phyloP scores from a whole-genome alignment of 441 rosid genomes.

The Kokia cookei region DNA sequence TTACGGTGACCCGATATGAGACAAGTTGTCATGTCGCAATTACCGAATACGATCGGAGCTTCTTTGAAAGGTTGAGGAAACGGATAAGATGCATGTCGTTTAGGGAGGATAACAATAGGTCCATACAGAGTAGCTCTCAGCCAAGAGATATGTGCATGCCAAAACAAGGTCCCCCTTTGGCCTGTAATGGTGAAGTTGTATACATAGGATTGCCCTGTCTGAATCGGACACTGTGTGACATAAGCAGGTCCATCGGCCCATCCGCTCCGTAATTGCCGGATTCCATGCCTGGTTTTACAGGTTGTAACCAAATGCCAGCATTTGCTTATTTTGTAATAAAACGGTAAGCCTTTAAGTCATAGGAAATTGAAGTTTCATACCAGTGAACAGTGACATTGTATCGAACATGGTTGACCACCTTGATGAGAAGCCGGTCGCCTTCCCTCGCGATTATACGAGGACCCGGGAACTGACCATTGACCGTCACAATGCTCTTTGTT shows the following conservation, averaged over 20 bases:
- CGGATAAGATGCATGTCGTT: slow-evolving; percentile 21
- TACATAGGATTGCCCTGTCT: slow-evolving; percentile 20
- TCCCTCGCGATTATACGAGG: slow-evolving; percentile 29
- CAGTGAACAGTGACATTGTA: slow-evolving; percentile 29
- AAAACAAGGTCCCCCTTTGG: slow-evolving; percentile 30
- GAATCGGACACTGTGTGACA: slow-evolving; percentile 31
- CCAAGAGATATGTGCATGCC: slow-evolving; percentile 38
- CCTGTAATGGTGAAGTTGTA: slow-evolving; percentile 29
- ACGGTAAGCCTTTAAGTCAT: not conserved
- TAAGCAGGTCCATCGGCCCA: slow-evolving; percentile 39
- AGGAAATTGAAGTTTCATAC: slow-evolving; percentile 4
- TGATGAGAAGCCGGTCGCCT: slow-evolving; percentile 29
- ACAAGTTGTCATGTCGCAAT: not conserved
- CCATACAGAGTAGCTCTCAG: slow-evolving; percentile 25
- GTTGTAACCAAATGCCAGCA: not conserved
- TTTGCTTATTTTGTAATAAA: not conserved
- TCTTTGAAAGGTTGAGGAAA: slow-evolving; percentile 23
- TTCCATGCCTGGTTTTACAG: slow-evolving; percentile 23
- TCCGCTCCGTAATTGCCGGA: slow-evolving; percentile 23
- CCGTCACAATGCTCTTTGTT: slow-evolving; percentile 30
- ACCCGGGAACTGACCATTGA: slow-evolving; percentile 31
- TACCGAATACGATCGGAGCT: slow-evolving; percentile 29
- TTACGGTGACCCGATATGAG: not conserved
- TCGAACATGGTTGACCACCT: slow-evolving; percentile 26
- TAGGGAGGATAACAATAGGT: slow-evolving; percentile 28